These are phyloP conservation scores for Fusarium bactridioides DNA, from an alignment of 2,329 filamentous ascomycete genomes.

Conservation along the genomic window DNA sequence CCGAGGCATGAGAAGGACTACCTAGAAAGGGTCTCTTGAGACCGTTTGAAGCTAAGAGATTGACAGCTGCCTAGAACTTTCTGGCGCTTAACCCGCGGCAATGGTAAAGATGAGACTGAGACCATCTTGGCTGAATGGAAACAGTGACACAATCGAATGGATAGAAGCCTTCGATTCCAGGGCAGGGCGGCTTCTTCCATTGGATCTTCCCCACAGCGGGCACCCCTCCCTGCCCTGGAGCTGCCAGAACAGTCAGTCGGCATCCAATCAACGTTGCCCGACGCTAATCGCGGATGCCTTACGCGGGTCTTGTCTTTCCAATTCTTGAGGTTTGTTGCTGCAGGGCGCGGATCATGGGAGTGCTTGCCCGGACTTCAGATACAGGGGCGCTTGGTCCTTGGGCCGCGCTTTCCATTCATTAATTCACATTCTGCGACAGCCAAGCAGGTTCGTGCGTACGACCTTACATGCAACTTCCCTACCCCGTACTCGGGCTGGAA, in stretches of 20 bases:
- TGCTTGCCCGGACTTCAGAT: slow-evolving; percentile 18
- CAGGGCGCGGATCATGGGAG: slow-evolving; percentile 26
- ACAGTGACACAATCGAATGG: background rate
- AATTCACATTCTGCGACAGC: slow-evolving; percentile 31
- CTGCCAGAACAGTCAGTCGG: slow-evolving; percentile 24
- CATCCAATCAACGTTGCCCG: slow-evolving; percentile 17
- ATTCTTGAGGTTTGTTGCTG: slow-evolving; percentile 3
- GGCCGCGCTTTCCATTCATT: slow-evolving; percentile 36
- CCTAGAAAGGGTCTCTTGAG: background rate
- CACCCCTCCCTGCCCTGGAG: background rate
- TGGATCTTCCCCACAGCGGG: slow-evolving; percentile 22
- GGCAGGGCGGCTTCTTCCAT: slow-evolving; percentile 13
- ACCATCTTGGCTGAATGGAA: background rate
- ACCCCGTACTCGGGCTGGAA: slow-evolving; percentile 22
- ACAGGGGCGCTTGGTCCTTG: slow-evolving; percentile 22
- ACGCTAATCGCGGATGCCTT: slow-evolving; percentile 23
- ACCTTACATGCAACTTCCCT: slow-evolving; percentile 29
- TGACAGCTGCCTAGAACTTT: slow-evolving; percentile 27
- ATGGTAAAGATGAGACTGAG: slow-evolving; percentile 4
- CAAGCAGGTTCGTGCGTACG: slow-evolving; percentile 29
- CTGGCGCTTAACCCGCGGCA: slow-evolving; percentile 35
- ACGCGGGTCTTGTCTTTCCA: background rate
- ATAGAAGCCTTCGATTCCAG: slow-evolving; percentile 7
- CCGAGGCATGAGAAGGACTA: background rate
- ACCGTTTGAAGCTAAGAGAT: slow-evolving; percentile 9